Base-by-base conservation (phyloP, 2,329 filamentous ascomycete genomes). In the Scytalidium lignicola region DNA sequence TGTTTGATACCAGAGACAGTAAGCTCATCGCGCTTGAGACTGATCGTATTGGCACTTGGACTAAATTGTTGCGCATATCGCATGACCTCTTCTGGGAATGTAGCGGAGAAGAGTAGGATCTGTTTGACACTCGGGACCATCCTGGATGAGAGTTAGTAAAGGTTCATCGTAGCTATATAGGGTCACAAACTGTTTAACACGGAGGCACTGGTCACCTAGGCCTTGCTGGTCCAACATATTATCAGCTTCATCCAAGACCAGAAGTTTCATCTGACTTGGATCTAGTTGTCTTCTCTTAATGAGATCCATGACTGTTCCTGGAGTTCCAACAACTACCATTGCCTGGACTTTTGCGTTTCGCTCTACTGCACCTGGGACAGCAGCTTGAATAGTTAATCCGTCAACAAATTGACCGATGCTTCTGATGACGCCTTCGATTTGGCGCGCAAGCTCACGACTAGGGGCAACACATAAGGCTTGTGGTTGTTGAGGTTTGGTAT, bases 141-240 rank as follows among this genome's bases (percentile, higher is more conserved):
- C 12, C 86, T 93, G 54, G 44, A 28, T 20, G 6, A 17, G 12
- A 21, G 29, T 59, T 53, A 62, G 55, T 28, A 40, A n/a, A 23
- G 44, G 47, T 44, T 18, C 9, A 32, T 49, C 46, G 43, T n/a
- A 13, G 12, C 15, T 23, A 19, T 22, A 2, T 21, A 15, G 15
- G 21, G 41, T 22, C n/a, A 72, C 83, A 62, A 70, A 93, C 89
- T 71, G 70, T 74, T 95, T 96, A 59, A 96, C 89, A 58, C 91
- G 84, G 60, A 90, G 80, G 69, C 92, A 97, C 71, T 99, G 93
- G 51, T 97, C 93, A 46, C 93, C 93, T 48, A 99, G 76, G 46
- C 93, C 92, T 70, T 96, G 90, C 69, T 92, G 86, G 64, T 97
- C 93, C 52, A 99, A 74, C 93, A 99, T 99, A 72, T 96, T 97